Evolutionary conservation across 2,329 filamentous ascomycete species (phyloP).

Genomic region (Arthrobotrys musiformis): DNA sequence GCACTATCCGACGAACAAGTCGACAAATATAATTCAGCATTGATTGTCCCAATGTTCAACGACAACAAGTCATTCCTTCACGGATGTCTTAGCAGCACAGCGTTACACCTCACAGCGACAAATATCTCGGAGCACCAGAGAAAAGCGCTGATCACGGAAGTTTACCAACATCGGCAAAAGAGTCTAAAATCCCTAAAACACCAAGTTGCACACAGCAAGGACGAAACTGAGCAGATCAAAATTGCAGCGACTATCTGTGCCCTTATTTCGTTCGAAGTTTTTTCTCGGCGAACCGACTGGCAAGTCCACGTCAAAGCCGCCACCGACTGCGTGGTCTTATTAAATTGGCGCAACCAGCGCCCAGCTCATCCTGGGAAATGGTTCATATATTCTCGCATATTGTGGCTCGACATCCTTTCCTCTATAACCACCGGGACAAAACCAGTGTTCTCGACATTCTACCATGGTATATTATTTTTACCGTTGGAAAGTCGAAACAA

Average conservation of each 20-base stretch:
- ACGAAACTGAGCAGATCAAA: slow-evolving; percentile 35
- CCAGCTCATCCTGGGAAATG: slow-evolving; percentile 49
- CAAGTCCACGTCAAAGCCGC: slow-evolving; percentile 53
- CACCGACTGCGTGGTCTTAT: slow-evolving; percentile 41
- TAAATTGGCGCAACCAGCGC: slow-evolving; percentile 42
- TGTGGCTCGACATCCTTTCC: slow-evolving; percentile 52
- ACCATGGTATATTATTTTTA: slow-evolving; percentile 26
- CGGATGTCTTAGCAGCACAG: slow-evolving; percentile 51
- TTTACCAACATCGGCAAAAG: slow-evolving; percentile 46
- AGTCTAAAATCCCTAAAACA: slow-evolving; percentile 51
- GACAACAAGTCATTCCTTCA: slow-evolving; percentile 52
- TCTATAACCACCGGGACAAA: slow-evolving; percentile 36
- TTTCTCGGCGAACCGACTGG: slow-evolving; percentile 50
- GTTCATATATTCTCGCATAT: slow-evolving; percentile 53
- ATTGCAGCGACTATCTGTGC: slow-evolving; percentile 54
- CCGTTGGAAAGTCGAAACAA: slow-evolving; percentile 21
- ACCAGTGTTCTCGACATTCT: slow-evolving; percentile 38
- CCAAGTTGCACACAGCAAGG: slow-evolving; percentile 29
- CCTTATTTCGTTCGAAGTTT: slow-evolving; percentile 52
- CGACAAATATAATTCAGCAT: slow-evolving; percentile 44
- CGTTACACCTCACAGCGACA: slow-evolving; percentile 48
- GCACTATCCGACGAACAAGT: slow-evolving; percentile 53
- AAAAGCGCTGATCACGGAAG: slow-evolving; percentile 50
- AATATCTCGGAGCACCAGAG: slow-evolving; percentile 38
- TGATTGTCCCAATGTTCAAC: slow-evolving; percentile 53